Base-by-base conservation (phyloP, 2,329 filamentous ascomycete species). In the Phyllachora maydis region DNA sequence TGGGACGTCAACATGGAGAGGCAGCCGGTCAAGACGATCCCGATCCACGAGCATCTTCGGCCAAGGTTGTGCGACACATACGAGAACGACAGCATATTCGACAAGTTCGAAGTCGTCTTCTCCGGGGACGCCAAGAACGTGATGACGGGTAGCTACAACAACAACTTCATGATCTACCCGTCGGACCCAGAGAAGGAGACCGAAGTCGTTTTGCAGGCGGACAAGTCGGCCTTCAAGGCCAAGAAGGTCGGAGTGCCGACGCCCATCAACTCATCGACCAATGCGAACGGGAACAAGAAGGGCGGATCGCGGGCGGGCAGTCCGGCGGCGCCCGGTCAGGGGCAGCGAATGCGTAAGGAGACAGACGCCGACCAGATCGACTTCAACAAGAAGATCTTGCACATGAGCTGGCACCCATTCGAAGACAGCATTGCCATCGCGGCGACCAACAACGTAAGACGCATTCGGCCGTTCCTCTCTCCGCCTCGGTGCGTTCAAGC, bases 81-180 rank as follows among this genome's bases (percentile, higher is more conserved):
- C 40, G 88, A 98, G 54, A 98, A 98, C 40, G 88, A 98, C 44
- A 92, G 82, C 48, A 98, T 98, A 43, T 98, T 98, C 43, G 88
- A 98, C 65, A 98, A 98, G 50, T 98, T 98, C 35, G 88, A 98
- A 52, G 88, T 98, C 19, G 85, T 95, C 24, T 98, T 98, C 55
- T 95, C 85, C 2, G 88, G 88, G 13, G 85, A 95, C 48, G 81
- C 82, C 18, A 90, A 92, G 62, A 95, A 98, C 39, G 88, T 95
- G 35, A 98, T 98, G 88, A 98, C 88, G 5, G 88, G 88, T 38
- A 93, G 82, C 45, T 98, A 98, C 60, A 98, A 98, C 64, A 98
- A 98, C 58, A 98, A 98, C 56, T 95, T 98, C 60, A 98, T 98
- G 88, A 98, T 98, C 43, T 98, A 95, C 48, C 88, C 88, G 4